Base-by-base conservation (phyloP, 345 rosid genomes). In the Brassica cretica region DNA sequence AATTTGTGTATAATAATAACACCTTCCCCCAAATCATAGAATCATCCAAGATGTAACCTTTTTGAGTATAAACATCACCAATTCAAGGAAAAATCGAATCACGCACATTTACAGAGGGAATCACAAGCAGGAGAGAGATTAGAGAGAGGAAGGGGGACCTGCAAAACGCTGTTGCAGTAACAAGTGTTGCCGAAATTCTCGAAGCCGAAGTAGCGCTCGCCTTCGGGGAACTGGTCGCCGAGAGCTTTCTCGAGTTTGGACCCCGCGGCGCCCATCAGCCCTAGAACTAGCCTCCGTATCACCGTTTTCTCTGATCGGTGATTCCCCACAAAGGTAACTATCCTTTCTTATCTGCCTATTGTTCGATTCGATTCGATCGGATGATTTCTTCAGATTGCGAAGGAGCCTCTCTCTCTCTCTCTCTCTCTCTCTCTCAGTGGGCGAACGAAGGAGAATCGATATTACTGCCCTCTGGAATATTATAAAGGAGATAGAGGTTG, bases 151-250 rank as follows among this genome's bases (percentile, higher is more conserved):
- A 55, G 4, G 6, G 8, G 19, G 60, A 95, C 99, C 99, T 95
- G 99, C 80, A 93, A 86, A 69, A 93, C 98, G 89, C 97, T 93
- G 83, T 95, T 95, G 73, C 99, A 95, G 84, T 95, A 95, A 76
- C 98, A 95, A 76, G 99, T 95, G 80, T 95, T 95, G 79, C 99
- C 99, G 82, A 93, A 95, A 83, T 95, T 95, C 89, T 95, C 99
- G 72, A 95, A 93, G 64, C 99, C 99, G 64, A 95, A 95, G 85
- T 93, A 95, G 15, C 98, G 93, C 79, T 95, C 98, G 64, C 99
- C 99, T 86, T 95, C 99, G 8, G 99, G 99, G 80, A 95, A 95
- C 85, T 91, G 97, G 84, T 95, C 99, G 82, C 99, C 98, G 41
- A 95, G 88, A 80, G 99, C 99, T 83, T 95, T 95, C 93, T 95